Evolutionary conservation across 768 basidiomycete species (phyloP), one percentile per base, ranked within the genome.

Genomic region (Infundibulicybe gibba): DNA sequence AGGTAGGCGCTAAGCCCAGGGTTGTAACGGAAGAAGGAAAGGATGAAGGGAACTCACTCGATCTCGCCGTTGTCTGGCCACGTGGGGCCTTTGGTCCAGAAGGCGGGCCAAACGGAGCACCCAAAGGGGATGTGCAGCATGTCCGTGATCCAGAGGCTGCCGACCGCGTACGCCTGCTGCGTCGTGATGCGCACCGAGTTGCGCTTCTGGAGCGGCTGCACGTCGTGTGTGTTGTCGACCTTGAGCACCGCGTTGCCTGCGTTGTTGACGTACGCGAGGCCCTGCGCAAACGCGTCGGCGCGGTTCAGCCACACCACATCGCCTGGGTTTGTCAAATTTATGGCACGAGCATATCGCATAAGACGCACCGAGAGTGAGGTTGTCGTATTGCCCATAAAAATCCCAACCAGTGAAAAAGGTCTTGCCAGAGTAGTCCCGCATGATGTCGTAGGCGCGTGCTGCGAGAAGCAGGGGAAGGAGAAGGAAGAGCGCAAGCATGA

Each of bases 141-240:
- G 54, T 77, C 76, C 25, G 72, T 63, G 25, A 77, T 66, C 55
- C 73, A 65, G 34, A 79, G 56, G 42, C 65, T 70, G 14, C 75
- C 75, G 17, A 75, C 58, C 2, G 60, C 64, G 48, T 75, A 77
- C 4, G 68, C 55, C 39, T 71, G 67, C 46, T 67, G 54, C 15
- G 72, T 69, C 3, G 71, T 73, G 31, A 79, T 67, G 16, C 76
- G 69, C 43, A 79, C 59, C 74, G 87, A 75, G 52, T 83, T 77
- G 17, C 85, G 67, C 53, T 77, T 75, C 38, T 77, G 56, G 46
- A 77, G 75, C 39, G 60, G 63, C 13, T 69, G 62, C 1, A 89
- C 75, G 39, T 72, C 71, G 10, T 79, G 80, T 6, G 66, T 63
- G 57, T 89, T 88, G 69, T 91, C 89, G 5, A 91, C 88, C 55